Base-by-base conservation (phyloP, 257 asterid genomes). In the Fraxinus excelsior region DNA sequence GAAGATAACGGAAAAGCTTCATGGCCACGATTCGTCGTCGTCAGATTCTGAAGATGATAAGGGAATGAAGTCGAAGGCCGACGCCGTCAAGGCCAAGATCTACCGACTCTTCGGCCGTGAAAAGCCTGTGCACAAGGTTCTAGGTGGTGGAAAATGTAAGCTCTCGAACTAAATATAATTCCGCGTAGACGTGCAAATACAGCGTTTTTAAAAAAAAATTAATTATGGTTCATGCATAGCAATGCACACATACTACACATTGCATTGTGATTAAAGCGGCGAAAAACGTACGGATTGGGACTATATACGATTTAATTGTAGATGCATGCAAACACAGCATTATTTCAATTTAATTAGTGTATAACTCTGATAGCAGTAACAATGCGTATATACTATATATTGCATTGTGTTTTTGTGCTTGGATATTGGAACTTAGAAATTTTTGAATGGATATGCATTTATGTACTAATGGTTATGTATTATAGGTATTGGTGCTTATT, bases 21-120 rank as follows among this genome's bases (percentile, higher is more conserved):
- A 76, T 66, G 80, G 78, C 66, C 80, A 72, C 75, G 83, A 81
- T 79, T 87, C 91, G 23, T 82, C 91, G 23, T 82, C 87, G 21
- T 83, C 85, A 1, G 91, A 87, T 32, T 62, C 68, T 62, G 83
- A 77, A 51, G 86, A 25, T 11, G 34, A 78, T 42, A 82, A 82
- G 71, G 78, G 75, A 38, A 78, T 78, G 46, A 66, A 76, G 73
- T 78, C 84, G 31, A 42, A 86, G 10, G 79, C 58, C 2, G 66
- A 67, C 34, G 67, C 68, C 3, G 67, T 49, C 9, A 58, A 71
- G 64, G 25, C 75, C 11, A 79, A 79, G 75, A 66, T 67, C 70
- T 67, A 79, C 19, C 71, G 75, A 0, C 71, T 79, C 19, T 79
- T 79, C 71, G 79, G 72, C n/a, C 53, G 82, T 58, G 82, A 79